phyloP scores from a whole-genome alignment of 140 eudicot genomes.

The Senecio squalidus region DNA sequence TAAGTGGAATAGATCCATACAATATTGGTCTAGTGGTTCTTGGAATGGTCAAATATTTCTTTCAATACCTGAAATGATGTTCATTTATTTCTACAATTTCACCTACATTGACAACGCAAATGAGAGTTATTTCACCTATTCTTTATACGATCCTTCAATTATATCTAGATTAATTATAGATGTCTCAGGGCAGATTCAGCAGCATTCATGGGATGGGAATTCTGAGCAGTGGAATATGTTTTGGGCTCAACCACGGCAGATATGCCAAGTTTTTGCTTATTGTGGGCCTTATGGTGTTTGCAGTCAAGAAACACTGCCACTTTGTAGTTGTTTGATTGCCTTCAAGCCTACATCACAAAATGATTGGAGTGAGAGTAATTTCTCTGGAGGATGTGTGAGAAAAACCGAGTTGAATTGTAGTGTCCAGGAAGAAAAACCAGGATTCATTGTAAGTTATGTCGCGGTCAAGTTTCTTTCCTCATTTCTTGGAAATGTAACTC shows the following conservation, averaged over 20 bases:
- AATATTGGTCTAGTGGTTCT: constrained; percentile 56
- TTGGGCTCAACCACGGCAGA: constrained; percentile 57
- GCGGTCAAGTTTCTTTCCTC: background rate
- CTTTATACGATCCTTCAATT: constrained; percentile 22
- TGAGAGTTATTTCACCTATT: constrained; percentile 54
- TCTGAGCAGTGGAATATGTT: constrained; percentile 38
- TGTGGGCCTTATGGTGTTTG: constrained; percentile 69
- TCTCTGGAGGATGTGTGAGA: constrained; percentile 58
- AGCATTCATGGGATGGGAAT: constrained; percentile 35
- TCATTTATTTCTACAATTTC: constrained; percentile 27
- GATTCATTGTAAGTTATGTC: constrained; percentile 40
- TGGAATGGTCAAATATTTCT: constrained; percentile 47
- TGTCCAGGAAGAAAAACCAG: constrained; percentile 4
- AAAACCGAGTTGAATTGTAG: constrained; percentile 31
- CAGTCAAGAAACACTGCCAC: constrained; percentile 20
- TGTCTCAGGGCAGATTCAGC: constrained; percentile 49
- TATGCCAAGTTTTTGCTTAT: constrained; percentile 46
- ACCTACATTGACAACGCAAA: constrained; percentile 45
- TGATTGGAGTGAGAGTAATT: constrained; percentile 40
- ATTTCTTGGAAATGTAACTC: background rate
- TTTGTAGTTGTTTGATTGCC: constrained; percentile 56
- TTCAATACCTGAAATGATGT: constrained; percentile 42
- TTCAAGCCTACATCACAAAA: constrained; percentile 30
- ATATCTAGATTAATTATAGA: constrained; percentile 45
- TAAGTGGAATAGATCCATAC: constrained; percentile 45